Conservation (phyloP, 768 basidiomycete species). For the Lactifluus subvellereus region DNA sequence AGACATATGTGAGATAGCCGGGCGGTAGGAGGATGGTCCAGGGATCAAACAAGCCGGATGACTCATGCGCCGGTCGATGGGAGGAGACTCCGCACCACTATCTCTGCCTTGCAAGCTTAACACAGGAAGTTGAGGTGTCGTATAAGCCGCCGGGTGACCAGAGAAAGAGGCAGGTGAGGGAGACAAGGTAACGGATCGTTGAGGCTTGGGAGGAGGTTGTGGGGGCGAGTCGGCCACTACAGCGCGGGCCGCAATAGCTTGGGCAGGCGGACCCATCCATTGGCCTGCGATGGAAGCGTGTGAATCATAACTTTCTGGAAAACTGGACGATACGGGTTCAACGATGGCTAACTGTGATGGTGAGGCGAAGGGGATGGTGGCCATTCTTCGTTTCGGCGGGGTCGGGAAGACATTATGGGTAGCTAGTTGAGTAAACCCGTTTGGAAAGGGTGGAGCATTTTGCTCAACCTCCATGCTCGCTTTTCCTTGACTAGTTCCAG, state of each 20-base stretch:
- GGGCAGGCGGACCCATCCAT: not conserved
- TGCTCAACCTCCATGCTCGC: slow-evolving; percentile 9
- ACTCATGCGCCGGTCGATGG: not conserved
- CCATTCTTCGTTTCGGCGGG: slow-evolving; percentile 2
- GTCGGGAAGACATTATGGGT: not conserved
- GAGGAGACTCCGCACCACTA: not conserved
- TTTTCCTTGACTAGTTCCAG: slow-evolving; percentile 17
- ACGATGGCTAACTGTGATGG: not conserved
- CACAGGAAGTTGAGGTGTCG: not conserved
- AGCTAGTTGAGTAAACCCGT: not conserved
- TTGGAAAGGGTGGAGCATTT: slow-evolving; percentile 3
- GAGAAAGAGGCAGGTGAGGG: not conserved
- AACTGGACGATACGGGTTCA: not conserved
- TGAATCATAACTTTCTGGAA: not conserved
- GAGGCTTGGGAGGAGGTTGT: not conserved
- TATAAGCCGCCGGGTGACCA: not conserved
- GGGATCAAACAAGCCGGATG: slow-evolving; percentile 15
- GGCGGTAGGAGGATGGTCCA: not conserved
- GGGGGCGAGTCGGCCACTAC: not conserved
- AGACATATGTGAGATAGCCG: not conserved
- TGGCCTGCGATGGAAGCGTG: not conserved
- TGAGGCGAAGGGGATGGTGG: not conserved
- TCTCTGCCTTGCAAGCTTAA: not conserved
- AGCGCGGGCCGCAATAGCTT: not conserved
- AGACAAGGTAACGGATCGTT: not conserved